A percentile compares a stretch with the other conserved stretches of the same genome.
Evolutionary conservation across 1,139 yeast species (phyloP).

Genomic region (Lodderomyces margitis): DNA sequence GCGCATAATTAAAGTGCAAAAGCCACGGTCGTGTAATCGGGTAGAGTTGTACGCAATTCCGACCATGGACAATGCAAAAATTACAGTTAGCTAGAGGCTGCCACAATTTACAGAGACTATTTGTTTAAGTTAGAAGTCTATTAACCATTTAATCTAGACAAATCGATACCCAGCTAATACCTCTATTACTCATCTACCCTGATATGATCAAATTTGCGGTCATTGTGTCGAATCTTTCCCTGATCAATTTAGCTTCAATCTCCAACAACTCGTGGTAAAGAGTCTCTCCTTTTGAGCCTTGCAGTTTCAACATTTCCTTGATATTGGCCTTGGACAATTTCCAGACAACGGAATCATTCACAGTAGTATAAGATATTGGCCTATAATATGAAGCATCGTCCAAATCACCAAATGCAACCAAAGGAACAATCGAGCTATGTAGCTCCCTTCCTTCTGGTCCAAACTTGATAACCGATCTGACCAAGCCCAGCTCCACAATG

Average conservation of each 20-base stretch:
- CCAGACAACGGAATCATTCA: slow-evolving; percentile 70
- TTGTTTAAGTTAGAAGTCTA: no score
- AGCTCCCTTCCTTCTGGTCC: slow-evolving; percentile 56
- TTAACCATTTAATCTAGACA: no score
- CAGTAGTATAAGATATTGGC: slow-evolving; percentile 46
- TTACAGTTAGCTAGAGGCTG: no score
- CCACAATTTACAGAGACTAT: no score
- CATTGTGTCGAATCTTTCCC: slow-evolving; percentile 71
- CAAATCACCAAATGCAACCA: slow-evolving; percentile 85
- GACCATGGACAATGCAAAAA: no score
- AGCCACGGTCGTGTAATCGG: no score
- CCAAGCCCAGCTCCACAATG: slow-evolving; percentile 76
- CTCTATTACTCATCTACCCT: slow-evolving; percentile 17
- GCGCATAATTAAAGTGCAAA: no score
- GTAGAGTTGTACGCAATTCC: no score
- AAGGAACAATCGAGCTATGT: slow-evolving; percentile 78
- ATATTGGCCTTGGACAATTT: slow-evolving; percentile 51
- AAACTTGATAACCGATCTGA: slow-evolving; percentile 59
- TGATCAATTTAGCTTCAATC: slow-evolving; percentile 63
- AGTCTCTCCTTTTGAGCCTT: slow-evolving; percentile 40
- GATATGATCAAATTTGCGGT: slow-evolving; percentile 69
- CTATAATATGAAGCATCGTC: slow-evolving; percentile 35
- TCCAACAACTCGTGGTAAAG: slow-evolving; percentile 68
- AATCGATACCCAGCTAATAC: no score
- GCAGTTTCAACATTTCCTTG: slow-evolving; percentile 37